These are phyloP conservation scores for Erodium moschatum DNA, from an alignment of 441 rosid species.

Conservation along the genomic window DNA sequence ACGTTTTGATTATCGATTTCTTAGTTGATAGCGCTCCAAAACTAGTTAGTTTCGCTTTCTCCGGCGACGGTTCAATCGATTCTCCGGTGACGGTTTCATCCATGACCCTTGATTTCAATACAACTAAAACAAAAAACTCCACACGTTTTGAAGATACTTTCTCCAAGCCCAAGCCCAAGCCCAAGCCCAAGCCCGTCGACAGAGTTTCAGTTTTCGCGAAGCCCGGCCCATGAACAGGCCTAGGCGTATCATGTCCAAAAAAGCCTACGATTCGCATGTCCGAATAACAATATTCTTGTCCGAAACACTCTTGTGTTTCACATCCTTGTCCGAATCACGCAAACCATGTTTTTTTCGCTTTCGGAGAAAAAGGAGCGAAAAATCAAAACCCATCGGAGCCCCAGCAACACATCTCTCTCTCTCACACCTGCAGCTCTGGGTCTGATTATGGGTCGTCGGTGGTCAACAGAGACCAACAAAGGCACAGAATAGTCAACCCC, in stretches of 20 bases:
- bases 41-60: no score
- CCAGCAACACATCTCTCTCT: background rate
- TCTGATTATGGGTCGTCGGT: background rate
- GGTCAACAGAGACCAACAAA: background rate
- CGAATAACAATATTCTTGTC: background rate
- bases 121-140: no score
- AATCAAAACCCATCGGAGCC: background rate
- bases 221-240: background rate
- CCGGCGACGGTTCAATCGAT: no score
- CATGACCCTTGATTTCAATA: no score
- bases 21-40: no score
- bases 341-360: background rate
- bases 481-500: background rate
- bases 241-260: background rate
- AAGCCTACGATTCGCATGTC: background rate
- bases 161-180: no score
- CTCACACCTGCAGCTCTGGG: background rate
- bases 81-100: no score
- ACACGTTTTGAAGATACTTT: no score
- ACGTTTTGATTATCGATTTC: no score
- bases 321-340: background rate
- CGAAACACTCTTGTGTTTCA: background rate
- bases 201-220: background rate
- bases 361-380: background rate
- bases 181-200: background rate